Base-by-base conservation (phyloP, 2,329 filamentous ascomycete genomes). In the Xylariaceae sp. region DNA sequence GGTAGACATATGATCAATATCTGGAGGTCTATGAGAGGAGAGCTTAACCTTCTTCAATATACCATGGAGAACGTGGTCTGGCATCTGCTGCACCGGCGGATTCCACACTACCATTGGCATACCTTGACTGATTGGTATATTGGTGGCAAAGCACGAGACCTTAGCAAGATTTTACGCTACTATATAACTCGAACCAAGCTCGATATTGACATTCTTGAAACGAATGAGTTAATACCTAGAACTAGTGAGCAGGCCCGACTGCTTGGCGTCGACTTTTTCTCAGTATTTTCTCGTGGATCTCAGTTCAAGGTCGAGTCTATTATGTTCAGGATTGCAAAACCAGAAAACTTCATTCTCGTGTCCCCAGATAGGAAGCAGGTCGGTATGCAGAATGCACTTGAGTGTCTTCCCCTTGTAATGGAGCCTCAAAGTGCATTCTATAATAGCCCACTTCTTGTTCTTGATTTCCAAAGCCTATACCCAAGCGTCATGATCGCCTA, bases 401-500 rank as follows among this genome's bases (percentile, higher is more conserved):
- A 97, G 69, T 97, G 94, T 67, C 76, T 97, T 13, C 94, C 94
- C 0, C 77, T 99, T 10, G 94, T 99, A 33, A 97, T 99, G 92
- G 94, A 99, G 67, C 94, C 94, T 0, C 91, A 94, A 65, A 97
- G 92, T 61, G 90, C 87, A 6, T 96, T 99, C 68, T 99, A 99
- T 72, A 91, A 79, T 51, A 94, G 90, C 57, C 94, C 94, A 0
- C 70, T 99, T 0, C 70, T 99, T 3, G 94, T 99, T 0, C 79
- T 99, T 6, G 94, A 99, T 72, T 99, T 99, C 59, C 93, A 97
- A 67, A 96, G 91, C 55, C 75, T 99, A 41, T 99, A 99, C 62
- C 94, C 94, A 0, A 97, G 92, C 71, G 87, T 97, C 55, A 97
- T 99, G 92, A 97, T 99, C 67, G 94, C 94, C 0, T 97, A 99